Base-by-base conservation (phyloP, 495 filamentous ascomycete genomes). In the Talaromyces thailandensis region DNA sequence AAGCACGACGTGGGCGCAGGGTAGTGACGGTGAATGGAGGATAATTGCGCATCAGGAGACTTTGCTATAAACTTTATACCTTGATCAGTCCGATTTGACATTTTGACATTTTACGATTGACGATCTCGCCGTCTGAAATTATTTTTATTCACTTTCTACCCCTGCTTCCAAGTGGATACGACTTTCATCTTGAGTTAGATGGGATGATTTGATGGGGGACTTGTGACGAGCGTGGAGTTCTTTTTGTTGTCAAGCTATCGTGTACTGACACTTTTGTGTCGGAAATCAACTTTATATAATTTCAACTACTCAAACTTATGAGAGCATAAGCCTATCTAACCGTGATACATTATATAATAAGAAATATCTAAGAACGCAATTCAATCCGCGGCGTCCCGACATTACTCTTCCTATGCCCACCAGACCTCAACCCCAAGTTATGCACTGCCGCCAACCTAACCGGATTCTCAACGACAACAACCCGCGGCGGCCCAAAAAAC, bases 1-100 rank as follows among this genome's bases (percentile, higher is more conserved):
- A 25, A 74, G 73, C 32, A 73, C 72, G 32, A 79, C 76, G 4
- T 79, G 76, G 76, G 73, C 73, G 21, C 76, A 79, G 65, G 76
- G 66, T 3, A 74, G 73, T 2, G 76, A 79, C 63, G 76, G 76
- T 9, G 76, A 79, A 63, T 79, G 76, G 76, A 66, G 70, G 50
- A 62, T 79, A 29, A 69, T 70, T 16, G 62, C 61, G 6, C 76
- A 79, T 62, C 70, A 72, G 50, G 76, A 78, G 63, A 77, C 76
- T 0, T 63, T 77, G 40, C 26, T 73, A 37, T 77, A 66, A 62
- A 6, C 31, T 11, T 52, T 6, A 18, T 26, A n/a, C 7, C n/a
- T 60, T 25, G 4, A 14, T 45, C 24, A 7, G 12, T 1, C 8
- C 9, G 23, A 2, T n/a, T 60, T 23, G 11, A 45, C 37, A 7